A percentile compares a stretch with the other conserved stretches of the same genome.
These are phyloP conservation scores for Cyclocybe cylindracea DNA, from an alignment of 768 basidiomycete genomes.

Conservation along the genomic window DNA sequence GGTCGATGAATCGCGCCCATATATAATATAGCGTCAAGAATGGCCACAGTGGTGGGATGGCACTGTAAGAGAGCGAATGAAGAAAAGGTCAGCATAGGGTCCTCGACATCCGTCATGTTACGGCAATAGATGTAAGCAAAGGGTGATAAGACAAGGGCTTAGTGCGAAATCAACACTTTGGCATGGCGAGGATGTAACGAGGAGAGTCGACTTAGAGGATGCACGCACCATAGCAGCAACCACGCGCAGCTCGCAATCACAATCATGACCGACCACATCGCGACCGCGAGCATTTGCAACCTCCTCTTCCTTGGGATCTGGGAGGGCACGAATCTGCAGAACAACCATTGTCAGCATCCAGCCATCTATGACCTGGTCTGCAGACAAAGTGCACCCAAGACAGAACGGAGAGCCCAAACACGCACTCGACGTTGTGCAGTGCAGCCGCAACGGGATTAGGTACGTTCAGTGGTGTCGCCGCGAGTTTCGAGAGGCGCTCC, in stretches of 20 bases:
- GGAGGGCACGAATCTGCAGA: constrained; percentile 76
- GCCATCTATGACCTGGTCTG: not conserved
- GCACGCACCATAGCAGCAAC: constrained; percentile 76
- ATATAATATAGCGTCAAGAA: constrained; percentile 72
- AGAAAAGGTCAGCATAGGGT: not conserved
- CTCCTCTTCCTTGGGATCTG: constrained; percentile 84
- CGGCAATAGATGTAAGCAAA: not conserved
- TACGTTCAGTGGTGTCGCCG: constrained; percentile 51
- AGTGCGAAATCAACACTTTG: not conserved
- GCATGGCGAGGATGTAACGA: not conserved
- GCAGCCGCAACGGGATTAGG: constrained; percentile 60
- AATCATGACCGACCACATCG: constrained; percentile 84
- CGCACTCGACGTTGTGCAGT: constrained; percentile 76
- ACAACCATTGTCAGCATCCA: not conserved
- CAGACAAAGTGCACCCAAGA: not conserved
- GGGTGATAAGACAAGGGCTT: not conserved
- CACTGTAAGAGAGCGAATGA: constrained; percentile 45
- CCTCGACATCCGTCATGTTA: not conserved
- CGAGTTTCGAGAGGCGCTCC: constrained; percentile 61
- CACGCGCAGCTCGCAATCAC: constrained; percentile 66
- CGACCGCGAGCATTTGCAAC: constrained; percentile 87
- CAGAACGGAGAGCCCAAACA: constrained; percentile 11
- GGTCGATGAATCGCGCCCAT: constrained; percentile 80
- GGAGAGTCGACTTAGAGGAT: not conserved
- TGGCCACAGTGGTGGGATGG: constrained; percentile 89